Conservation (phyloP, 352 stramenopile species). For the Globisporangium middletonii region DNA sequence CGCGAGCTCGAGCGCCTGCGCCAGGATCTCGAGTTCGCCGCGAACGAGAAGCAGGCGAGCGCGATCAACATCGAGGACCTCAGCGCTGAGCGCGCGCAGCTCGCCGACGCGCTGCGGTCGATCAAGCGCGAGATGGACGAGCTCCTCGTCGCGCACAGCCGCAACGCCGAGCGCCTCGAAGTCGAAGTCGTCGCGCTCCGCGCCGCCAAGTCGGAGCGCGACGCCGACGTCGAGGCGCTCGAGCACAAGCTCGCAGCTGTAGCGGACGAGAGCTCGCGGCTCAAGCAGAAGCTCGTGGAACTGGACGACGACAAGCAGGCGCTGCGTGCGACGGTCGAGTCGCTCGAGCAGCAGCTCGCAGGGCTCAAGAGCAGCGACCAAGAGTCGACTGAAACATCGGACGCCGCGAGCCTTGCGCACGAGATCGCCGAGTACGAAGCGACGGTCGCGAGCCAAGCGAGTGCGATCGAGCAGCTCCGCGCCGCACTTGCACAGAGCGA, state of each 20-base stretch:
- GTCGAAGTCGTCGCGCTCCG: conserved; percentile 37
- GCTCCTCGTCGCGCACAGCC: conserved; percentile 27
- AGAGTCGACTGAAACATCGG: conserved; percentile 18
- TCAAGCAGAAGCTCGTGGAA: conserved; percentile 19
- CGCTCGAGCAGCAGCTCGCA: not conserved
- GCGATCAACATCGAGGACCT: conserved; percentile 26
- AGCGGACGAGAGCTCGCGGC: conserved; percentile 21
- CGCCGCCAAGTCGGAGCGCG: conserved; percentile 24
- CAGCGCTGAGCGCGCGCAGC: conserved; percentile 23
- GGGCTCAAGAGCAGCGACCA: conserved; percentile 19
- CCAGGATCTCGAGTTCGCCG: conserved; percentile 20
- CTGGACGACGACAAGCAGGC: conserved; percentile 18
- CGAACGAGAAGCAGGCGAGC: conserved; percentile 28
- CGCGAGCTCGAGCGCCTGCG: conserved; percentile 27
- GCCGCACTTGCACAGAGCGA: conserved; percentile 7
- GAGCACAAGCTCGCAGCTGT: conserved; percentile 26
- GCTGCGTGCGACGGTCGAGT: conserved; percentile 3
- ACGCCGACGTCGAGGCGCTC: conserved; percentile 22
- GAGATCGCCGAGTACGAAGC: conserved; percentile 14
- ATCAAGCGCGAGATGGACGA: conserved; percentile 29
- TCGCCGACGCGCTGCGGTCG: conserved; percentile 10
- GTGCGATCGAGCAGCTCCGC: conserved; percentile 12
- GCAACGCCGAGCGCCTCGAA: conserved; percentile 27
- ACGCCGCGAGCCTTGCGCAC: conserved; percentile 5
- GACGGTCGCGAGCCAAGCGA: conserved; percentile 11